Base-by-base conservation (phyloP, 140 eudicot species). In the Cichorium intybus region DNA sequence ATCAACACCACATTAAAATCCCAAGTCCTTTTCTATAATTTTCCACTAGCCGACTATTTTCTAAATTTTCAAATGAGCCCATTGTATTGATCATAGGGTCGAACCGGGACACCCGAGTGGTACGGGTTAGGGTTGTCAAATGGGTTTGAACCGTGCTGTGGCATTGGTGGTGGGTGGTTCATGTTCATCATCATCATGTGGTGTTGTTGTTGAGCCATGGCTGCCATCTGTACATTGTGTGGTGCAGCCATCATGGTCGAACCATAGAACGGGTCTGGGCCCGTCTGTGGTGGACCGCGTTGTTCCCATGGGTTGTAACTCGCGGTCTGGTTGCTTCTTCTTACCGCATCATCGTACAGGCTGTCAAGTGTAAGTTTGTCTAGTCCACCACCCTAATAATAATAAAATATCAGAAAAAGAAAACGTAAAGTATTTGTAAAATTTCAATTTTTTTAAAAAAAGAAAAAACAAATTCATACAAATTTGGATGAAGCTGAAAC, bases 221-320 rank as follows among this genome's bases (percentile, higher is more conserved):
- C 70, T 60, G 87, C 87, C 93, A 89, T 89, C 49, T 89, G 95
- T 24, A 89, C 88, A 39, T 73, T 33, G 55, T 69, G 77, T 22
- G 95, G 91, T 24, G 88, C 78, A 70, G 85, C 87, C 69, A 89
- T 72, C 27, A 47, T 43, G 58, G 79, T 77, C 67, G 87, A 86
- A 64, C 82, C 85, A 24, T 78, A 86, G 66, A 89, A 86, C 7
- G 95, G 95, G 69, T 84, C 82, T n/a, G 70, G 85, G 41, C 76
- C 41, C 0, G 77, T 54, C 47, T 76, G 88, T 24, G 43, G 74
- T 26, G 62, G 77, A 31, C 54, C 68, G 6, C 71, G 56, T 61
- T 66, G 85, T 39, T 83, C 95, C 97, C 97, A 89, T 35, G 95
- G 95, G 67, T 89, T 89, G 81, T 86, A 89, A 50, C 95, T 81